These are phyloP conservation scores for Dactylonectria macrodidyma DNA, from an alignment of 2,329 filamentous ascomycete species.

Conservation along the genomic window DNA sequence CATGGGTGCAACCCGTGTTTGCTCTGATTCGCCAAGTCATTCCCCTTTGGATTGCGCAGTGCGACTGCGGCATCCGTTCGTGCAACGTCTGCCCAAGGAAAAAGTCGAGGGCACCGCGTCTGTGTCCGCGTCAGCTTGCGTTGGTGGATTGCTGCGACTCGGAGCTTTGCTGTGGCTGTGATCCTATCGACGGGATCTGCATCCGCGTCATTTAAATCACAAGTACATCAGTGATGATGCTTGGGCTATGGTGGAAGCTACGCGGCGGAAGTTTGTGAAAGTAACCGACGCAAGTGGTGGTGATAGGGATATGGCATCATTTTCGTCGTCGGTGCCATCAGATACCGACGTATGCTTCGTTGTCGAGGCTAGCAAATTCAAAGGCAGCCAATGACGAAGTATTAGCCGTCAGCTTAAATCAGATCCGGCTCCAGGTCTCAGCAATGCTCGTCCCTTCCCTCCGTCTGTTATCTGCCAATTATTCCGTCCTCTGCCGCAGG, in stretches of 20 bases:
- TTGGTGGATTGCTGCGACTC: neutral
- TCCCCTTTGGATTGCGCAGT: neutral
- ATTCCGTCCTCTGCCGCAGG: neutral
- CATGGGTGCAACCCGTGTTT: too few species aligned
- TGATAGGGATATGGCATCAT: conserved; percentile 1
- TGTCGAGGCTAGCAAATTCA: neutral
- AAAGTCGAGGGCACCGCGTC: neutral
- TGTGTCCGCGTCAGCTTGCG: conserved; percentile 1
- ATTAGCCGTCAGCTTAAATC: neutral
- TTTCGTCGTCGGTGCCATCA: conserved; percentile 1
- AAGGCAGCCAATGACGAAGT: neutral
- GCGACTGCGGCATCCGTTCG: neutral
- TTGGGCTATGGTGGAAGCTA: neutral
- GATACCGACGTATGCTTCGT: neutral
- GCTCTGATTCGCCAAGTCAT: conserved; percentile 1
- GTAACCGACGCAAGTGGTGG: neutral
- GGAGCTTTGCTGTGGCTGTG: neutral
- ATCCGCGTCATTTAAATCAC: neutral
- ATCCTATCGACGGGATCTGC: neutral
- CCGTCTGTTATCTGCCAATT: neutral
- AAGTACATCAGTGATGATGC: neutral
- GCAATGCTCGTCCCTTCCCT: neutral
- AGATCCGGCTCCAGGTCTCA: neutral
- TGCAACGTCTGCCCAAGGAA: neutral
- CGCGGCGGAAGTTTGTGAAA: neutral